These are phyloP conservation scores for Melampsora abietis-canadensis DNA, from an alignment of 1,284 basidiomycete species.

Conservation along the genomic window DNA sequence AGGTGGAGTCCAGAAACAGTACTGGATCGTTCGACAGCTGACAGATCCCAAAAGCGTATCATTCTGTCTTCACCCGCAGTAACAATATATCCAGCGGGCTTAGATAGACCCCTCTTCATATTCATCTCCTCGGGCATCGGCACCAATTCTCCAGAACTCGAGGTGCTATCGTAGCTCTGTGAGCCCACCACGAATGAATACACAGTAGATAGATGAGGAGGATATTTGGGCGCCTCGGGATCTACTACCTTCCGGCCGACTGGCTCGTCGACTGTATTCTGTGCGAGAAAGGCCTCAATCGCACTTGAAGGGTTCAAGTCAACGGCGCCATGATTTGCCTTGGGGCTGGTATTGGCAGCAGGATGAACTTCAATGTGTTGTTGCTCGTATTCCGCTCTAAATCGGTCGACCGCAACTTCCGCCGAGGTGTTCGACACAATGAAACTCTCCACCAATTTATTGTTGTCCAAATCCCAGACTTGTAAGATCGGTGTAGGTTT, in stretches of 20 bases:
- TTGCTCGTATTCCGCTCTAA: slow-evolving; percentile 40
- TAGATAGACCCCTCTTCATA: slow-evolving; percentile 44
- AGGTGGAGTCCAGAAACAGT: slow-evolving; percentile 68
- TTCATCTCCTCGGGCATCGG: slow-evolving; percentile 54
- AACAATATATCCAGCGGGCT: slow-evolving; percentile 66
- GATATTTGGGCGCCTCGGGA: slow-evolving; percentile 1
- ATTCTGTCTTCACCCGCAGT: slow-evolving; percentile 77
- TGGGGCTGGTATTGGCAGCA: neutral
- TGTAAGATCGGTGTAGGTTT: slow-evolving; percentile 47
- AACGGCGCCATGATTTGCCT: neutral
- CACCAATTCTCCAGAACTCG: slow-evolving; percentile 41
- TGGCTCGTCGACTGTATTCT: slow-evolving; percentile 9
- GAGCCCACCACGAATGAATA: slow-evolving; percentile 65
- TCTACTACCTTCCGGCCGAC: neutral
- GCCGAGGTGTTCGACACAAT: slow-evolving; percentile 25
- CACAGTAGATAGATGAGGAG: slow-evolving; percentile 54
- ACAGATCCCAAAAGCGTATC: slow-evolving; percentile 77
- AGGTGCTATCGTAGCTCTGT: slow-evolving; percentile 64
- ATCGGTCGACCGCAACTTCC: slow-evolving; percentile 39
- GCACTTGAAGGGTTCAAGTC: slow-evolving; percentile 32
- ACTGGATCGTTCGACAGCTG: slow-evolving; percentile 64
- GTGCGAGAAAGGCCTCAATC: slow-evolving; percentile 30
- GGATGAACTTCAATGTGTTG: slow-evolving; percentile 4
- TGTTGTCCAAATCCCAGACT: slow-evolving; percentile 50
- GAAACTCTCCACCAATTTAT: slow-evolving; percentile 36